Evolutionary conservation across 345 rosid species (phyloP).

Genomic region (Hibiscus trionum): DNA sequence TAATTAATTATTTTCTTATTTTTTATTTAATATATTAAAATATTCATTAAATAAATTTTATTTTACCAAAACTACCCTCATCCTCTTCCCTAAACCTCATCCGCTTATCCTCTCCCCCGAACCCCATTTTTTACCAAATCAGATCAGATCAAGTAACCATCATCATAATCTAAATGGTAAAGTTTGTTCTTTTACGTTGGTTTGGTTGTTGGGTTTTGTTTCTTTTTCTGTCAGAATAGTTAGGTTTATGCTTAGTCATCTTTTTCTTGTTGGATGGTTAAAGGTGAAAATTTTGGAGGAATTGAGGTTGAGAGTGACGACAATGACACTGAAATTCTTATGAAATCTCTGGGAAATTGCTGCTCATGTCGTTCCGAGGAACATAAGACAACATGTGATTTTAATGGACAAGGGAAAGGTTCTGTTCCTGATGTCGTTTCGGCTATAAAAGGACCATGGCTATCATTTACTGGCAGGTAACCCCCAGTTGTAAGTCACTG

Average conservation of each 20-base stretch:
- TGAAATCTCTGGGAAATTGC: constrained; percentile 41
- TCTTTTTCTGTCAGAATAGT: background rate
- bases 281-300: constrained; percentile 81
- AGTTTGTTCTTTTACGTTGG: background rate
- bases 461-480: constrained; percentile 84
- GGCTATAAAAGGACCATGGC: constrained; percentile 72
- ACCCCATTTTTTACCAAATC: too few relatives aligned
- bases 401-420: constrained; percentile 14
- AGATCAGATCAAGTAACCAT: too few relatives aligned
- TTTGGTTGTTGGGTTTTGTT: background rate
- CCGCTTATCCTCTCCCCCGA: too few relatives aligned
- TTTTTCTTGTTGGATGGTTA: background rate
- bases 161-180: background rate
- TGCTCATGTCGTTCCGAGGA: constrained; percentile 24
- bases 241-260: too few relatives aligned
- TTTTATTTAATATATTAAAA: too few relatives aligned
- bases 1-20: too few relatives aligned
- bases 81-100: too few relatives aligned
- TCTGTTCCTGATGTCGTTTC: constrained; percentile 66
- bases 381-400: constrained; percentile 17
- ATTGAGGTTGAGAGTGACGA: constrained; percentile 36
- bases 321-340: constrained; percentile 61
- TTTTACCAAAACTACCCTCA: too few relatives aligned
- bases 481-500: constrained; percentile 23
- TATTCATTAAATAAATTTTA: too few relatives aligned